Evolutionary conservation across 768 basidiomycete species (phyloP), one percentile per base, ranked within the genome.

Genomic region (Serendipita sp.): DNA sequence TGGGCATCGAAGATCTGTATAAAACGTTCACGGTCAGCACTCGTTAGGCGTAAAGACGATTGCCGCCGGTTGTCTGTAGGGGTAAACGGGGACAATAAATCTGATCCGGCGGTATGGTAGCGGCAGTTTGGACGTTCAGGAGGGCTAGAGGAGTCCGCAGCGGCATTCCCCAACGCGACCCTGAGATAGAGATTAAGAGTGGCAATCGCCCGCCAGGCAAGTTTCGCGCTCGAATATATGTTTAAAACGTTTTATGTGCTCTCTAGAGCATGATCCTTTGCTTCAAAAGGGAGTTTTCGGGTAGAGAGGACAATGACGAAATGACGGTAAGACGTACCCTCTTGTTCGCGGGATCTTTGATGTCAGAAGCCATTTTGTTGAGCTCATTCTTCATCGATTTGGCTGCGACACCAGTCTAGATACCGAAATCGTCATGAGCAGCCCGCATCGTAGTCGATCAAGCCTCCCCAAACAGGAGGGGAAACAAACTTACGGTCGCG

Each of bases 331-430:
- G 5, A 2, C n/a, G 63, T 65, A 91, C 94, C 86, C 88, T 91
- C 78, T 88, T 89, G 65, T 88, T 86, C 45, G 79, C 73, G 35
- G 83, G 80, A 68, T 97, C 89, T 68, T 83, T 79, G 72, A 95
- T 89, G 67, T 86, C 86, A 73, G 81, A 78, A 72, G 97, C 92
- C 81, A 99, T 89, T 72, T 84, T 84, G 75, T 88, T 88, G 77
- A 99, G 87, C 79, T 98, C 96, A 74, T 97, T 96, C 79, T 92
- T 86, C 95, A 97, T 97, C 65, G 92, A 81, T 79, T 96, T 97
- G 69, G 90, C 88, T 32, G 90, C 88, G 68, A 93, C 86, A 69
- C 91, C 92, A 64, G 92, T 93, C 41, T 60, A 35, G 24, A 37
- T 4, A 8, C 7, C 24, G 28, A 8, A 24, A n/a, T 35, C 28